Evolutionary conservation across 2,329 filamentous ascomycete genomes (phyloP).

Genomic region (Ilyonectria destructans): DNA sequence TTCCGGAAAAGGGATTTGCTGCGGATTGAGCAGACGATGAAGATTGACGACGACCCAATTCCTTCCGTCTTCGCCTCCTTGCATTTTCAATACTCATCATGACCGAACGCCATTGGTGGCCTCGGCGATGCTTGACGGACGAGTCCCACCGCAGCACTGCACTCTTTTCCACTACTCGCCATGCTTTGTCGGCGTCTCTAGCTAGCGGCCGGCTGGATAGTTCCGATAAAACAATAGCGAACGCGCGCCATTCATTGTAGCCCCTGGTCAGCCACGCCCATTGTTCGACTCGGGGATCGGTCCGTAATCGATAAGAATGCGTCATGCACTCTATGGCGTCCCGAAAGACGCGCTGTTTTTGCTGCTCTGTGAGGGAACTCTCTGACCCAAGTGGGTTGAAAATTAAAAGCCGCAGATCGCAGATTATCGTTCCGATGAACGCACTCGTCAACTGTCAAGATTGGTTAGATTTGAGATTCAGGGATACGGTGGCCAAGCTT

Average conservation of each 20-base stretch:
- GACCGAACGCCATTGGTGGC: conserved; percentile 28
- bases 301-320: conserved; percentile 19
- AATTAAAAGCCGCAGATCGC: conserved; percentile 17
- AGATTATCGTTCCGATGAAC: conserved; percentile 24
- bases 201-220: conserved; percentile 17
- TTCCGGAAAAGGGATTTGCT: not conserved
- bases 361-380: conserved; percentile 13
- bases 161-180: conserved; percentile 29
- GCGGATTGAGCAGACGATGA: conserved; percentile 6
- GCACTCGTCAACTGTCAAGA: conserved; percentile 10
- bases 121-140: conserved; percentile 11
- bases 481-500: conserved; percentile 8
- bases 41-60: conserved; percentile 22
- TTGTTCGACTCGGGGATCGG: conserved; percentile 15
- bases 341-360: conserved; percentile 22
- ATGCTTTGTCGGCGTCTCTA: conserved; percentile 25
- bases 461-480: not conserved
- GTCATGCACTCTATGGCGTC: conserved; percentile 29
- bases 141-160: conserved; percentile 28
- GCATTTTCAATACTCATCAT: conserved; percentile 29
- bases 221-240: conserved; percentile 23
- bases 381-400: conserved; percentile 20
- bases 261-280: conserved; percentile 26
- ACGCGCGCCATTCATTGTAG: conserved; percentile 29
- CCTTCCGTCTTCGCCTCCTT: conserved; percentile 21